Base-by-base conservation (phyloP, 2,329 filamentous ascomycete genomes). In the Alternaria infectoria region DNA sequence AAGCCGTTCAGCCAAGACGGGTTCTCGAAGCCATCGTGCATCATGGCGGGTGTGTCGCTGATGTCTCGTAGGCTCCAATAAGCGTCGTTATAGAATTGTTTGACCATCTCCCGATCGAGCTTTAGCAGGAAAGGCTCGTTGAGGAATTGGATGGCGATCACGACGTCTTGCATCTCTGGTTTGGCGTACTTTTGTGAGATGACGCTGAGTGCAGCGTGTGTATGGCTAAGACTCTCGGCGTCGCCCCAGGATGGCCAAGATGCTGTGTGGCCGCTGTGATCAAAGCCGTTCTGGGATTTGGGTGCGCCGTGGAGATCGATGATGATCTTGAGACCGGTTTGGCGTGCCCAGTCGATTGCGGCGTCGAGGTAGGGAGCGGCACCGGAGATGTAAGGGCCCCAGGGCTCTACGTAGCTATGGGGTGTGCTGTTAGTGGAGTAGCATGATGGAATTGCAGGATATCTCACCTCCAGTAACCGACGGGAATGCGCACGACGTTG, bases 251-350 rank as follows among this genome's bases (percentile, higher is more conserved):
- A 75, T 64, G 81, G 82, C 28, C 61, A 80, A 49, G 65, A 66
- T 25, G 79, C 78, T 70, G 79, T 80, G 59, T 85, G 84, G 6
- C 88, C 88, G 54, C 83, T 86, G 73, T 89, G 88, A 72, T 89
- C 88, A 74, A 88, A 89, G 6, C 88, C 87, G 65, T 89, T 89
- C 69, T 89, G 87, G 3, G 82, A 85, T 44, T 83, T 83, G 2
- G 77, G 77, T 11, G 76, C 76, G 28, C 84, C 86, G 69, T 89
- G 87, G 9, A 88, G 78, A 70, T 88, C 87, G 44, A 89, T 85
- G 74, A 87, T 79, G 30, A 89, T 80, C 73, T 87, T 86, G 47
- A 88, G 71, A 1, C 84, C 83, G 0, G 82, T 82, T 45, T 81
- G 76, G 32, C 85, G 74, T 3, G 87, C 86, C 86, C 86, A 89